Evolutionary conservation across 2,329 filamentous ascomycete species (phyloP).

Genomic region (Grosmannia serpens): DNA sequence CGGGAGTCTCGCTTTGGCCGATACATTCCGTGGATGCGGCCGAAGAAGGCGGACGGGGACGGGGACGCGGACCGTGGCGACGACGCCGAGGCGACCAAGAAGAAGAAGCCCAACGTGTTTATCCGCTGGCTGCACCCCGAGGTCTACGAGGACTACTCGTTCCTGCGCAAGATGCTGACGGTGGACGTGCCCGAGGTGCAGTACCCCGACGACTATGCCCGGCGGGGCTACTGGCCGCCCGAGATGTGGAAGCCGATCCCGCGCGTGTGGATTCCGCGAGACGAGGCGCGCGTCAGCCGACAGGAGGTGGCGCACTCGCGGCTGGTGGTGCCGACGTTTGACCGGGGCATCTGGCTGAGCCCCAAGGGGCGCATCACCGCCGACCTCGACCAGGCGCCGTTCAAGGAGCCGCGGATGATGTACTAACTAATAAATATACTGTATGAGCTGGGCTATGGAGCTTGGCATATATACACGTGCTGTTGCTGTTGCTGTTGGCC

Average conservation of each 20-base stretch:
- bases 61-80: neutral
- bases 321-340: slow-evolving; percentile 57
- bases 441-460: neutral
- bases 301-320: slow-evolving; percentile 60
- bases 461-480: neutral
- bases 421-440: slow-evolving; percentile 8
- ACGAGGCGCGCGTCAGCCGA: slow-evolving; percentile 54
- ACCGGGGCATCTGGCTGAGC: slow-evolving; percentile 58
- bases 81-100: neutral
- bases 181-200: slow-evolving; percentile 1
- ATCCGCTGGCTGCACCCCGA: slow-evolving; percentile 45
- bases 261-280: slow-evolving; percentile 65
- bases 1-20: slow-evolving; percentile 15
- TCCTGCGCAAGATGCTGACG: slow-evolving; percentile 33
- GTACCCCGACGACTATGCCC: slow-evolving; percentile 29
- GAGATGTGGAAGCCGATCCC: slow-evolving; percentile 50
- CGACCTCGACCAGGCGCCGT: slow-evolving; percentile 16
- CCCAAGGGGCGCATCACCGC: slow-evolving; percentile 25
- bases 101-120: slow-evolving; percentile 35
- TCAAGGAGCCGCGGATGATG: slow-evolving; percentile 16
- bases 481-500: neutral
- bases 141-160: slow-evolving; percentile 48
- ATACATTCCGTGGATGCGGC: slow-evolving; percentile 5
- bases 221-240: slow-evolving; percentile 60
- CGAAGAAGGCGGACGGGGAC: neutral